A percentile compares a stretch with the other conserved stretches of the same genome.
Evolutionary conservation across 2,329 filamentous ascomycete genomes (phyloP).

Genomic region (Parastagonospora avenae): DNA sequence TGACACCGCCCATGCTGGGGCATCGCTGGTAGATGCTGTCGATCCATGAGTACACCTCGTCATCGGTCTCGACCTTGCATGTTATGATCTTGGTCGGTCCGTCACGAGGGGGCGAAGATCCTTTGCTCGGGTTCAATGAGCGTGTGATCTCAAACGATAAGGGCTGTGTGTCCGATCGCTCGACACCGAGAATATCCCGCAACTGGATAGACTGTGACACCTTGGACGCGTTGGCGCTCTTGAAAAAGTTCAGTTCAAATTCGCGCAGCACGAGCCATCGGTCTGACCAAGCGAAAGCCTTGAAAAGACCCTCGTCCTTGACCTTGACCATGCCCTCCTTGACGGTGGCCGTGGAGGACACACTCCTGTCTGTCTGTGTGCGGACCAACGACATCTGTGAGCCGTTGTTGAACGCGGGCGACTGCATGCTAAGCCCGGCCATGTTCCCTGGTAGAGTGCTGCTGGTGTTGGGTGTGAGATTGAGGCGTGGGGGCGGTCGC

Average conservation of each 20-base stretch:
- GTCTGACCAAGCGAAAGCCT: slow-evolving; percentile 82
- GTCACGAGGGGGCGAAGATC: slow-evolving; percentile 76
- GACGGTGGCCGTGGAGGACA: slow-evolving; percentile 45
- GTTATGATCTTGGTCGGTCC: slow-evolving; percentile 82
- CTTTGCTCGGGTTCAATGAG: slow-evolving; percentile 60
- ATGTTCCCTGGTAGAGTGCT: slow-evolving; percentile 75
- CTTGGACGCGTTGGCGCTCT: slow-evolving; percentile 81
- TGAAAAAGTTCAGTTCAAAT: slow-evolving; percentile 92
- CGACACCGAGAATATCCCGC: slow-evolving; percentile 86
- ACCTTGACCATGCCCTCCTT: slow-evolving; percentile 77
- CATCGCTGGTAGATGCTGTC: slow-evolving; percentile 97
- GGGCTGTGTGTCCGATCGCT: slow-evolving; percentile 86
- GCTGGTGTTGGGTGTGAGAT: slow-evolving; percentile 73
- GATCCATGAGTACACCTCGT: slow-evolving; percentile 98
- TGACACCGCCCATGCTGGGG: slow-evolving; percentile 96
- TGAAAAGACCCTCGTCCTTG: slow-evolving; percentile 90
- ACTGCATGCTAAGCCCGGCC: slow-evolving; percentile 75
- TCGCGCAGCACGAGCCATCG: slow-evolving; percentile 92
- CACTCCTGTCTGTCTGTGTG: slow-evolving; percentile 49
- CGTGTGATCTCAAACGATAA: slow-evolving; percentile 95
- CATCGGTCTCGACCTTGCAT: slow-evolving; percentile 92
- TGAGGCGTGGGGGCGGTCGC: slow-evolving; percentile 83
- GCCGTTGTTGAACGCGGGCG: slow-evolving; percentile 54
- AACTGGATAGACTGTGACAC: slow-evolving; percentile 83
- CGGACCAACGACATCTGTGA: slow-evolving; percentile 48